Conservation (phyloP, 768 basidiomycete species). For the Termitomyces sp. region DNA sequence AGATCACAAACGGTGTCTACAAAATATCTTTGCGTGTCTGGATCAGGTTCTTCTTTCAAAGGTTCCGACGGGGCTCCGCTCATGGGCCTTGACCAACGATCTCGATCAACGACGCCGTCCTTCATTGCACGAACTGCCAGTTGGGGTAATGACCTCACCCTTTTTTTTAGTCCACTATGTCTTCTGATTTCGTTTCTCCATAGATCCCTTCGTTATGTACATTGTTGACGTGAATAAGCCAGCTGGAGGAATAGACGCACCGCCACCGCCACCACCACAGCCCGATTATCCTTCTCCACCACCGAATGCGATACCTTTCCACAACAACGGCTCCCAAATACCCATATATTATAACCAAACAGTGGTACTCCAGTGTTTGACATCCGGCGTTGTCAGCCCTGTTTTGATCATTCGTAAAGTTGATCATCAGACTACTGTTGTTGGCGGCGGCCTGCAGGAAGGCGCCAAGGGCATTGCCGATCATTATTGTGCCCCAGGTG, state of each 20-base stretch:
- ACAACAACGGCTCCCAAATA: constrained; percentile 77
- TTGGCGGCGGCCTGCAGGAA: constrained; percentile 87
- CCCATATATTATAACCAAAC: constrained; percentile 97
- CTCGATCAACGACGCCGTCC: constrained; percentile 69
- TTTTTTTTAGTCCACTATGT: constrained; percentile 1
- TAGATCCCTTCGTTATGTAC: constrained; percentile 95
- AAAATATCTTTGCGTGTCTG: constrained; percentile 93
- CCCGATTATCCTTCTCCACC: constrained; percentile 90
- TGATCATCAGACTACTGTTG: constrained; percentile 83
- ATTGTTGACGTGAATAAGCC: constrained; percentile 92
- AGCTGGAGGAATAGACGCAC: constrained; percentile 66
- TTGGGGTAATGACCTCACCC: constrained; percentile 57
- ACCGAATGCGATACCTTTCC: constrained; percentile 83
- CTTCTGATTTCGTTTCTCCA: constrained; percentile 9
- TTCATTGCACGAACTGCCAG: constrained; percentile 87
- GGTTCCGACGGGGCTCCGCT: constrained; percentile 88
- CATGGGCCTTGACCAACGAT: constrained; percentile 72
- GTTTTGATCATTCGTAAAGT: constrained; percentile 92
- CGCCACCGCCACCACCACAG: constrained; percentile 77
- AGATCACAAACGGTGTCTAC: constrained; percentile 95
- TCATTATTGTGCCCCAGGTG: constrained; percentile 76
- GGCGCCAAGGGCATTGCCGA: constrained; percentile 82
- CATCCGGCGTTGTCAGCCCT: constrained; percentile 90
- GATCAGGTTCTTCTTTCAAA: constrained; percentile 86
- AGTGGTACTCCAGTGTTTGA: constrained; percentile 89